Percentiles rank a stretch among this genome's conserved stretches.
These are phyloP conservation scores for Morella rubra DNA, from an alignment of 306 rosid genomes.

Conservation along the genomic window DNA sequence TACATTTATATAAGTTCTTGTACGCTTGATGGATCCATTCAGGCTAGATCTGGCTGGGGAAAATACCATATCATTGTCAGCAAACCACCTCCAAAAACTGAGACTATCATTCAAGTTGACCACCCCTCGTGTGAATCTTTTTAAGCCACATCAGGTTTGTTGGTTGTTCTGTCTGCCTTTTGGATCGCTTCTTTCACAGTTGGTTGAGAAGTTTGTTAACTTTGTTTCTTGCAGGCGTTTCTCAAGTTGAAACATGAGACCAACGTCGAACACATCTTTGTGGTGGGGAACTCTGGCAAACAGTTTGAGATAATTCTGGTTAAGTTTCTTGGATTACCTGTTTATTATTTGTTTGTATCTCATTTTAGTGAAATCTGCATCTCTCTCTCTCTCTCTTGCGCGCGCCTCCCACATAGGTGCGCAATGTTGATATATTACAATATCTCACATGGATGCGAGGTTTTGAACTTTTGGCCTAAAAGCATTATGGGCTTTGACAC, in stretches of 20 bases:
- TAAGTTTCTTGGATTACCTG: slow-evolving; percentile 47
- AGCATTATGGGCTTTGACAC: background rate
- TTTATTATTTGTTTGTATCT: background rate
- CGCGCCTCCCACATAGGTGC: too few species aligned
- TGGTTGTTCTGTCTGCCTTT: slow-evolving; percentile 25
- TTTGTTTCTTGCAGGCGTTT: slow-evolving; percentile 70
- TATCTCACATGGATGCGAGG: background rate
- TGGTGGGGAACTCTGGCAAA: slow-evolving; percentile 72
- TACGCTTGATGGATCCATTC: slow-evolving; percentile 25
- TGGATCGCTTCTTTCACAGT: slow-evolving; percentile 24
- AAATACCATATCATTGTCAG: slow-evolving; percentile 59
- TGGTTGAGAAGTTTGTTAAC: slow-evolving; percentile 30
- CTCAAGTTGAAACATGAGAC: slow-evolving; percentile 84
- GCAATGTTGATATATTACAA: too few species aligned
- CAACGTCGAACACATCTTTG: slow-evolving; percentile 80
- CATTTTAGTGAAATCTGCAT: too few species aligned
- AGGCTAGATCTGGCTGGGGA: slow-evolving; percentile 83
- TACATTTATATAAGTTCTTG: slow-evolving; percentile 23
- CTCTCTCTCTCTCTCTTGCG: too few species aligned
- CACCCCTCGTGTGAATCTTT: slow-evolving; percentile 64
- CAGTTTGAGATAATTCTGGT: slow-evolving; percentile 80
- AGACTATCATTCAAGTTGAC: slow-evolving; percentile 76
- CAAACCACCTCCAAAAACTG: slow-evolving; percentile 94
- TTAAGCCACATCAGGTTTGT: slow-evolving; percentile 95
- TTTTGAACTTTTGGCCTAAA: background rate